These are phyloP conservation scores for Eucalyptus rudis DNA, from an alignment of 345 rosid genomes.

Conservation along the genomic window DNA sequence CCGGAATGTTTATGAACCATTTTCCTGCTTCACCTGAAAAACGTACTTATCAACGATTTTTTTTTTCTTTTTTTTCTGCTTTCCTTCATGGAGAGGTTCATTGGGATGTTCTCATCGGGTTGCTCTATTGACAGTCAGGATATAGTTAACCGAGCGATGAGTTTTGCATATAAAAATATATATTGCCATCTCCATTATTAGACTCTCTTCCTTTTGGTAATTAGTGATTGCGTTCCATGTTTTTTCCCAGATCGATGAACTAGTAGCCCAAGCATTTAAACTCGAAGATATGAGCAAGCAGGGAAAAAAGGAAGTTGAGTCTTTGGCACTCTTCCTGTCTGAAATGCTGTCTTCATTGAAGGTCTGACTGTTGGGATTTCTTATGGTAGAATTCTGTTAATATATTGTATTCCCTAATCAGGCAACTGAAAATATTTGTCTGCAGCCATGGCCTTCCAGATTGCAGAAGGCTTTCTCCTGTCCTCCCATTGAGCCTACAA, in stretches of 20 bases:
- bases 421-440: not conserved
- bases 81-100: not conserved
- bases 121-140: not conserved
- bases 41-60: not conserved
- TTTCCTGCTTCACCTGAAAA: not conserved
- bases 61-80: not conserved
- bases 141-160: not conserved
- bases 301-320: slow-evolving; percentile 48
- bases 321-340: slow-evolving; percentile 40
- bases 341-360: slow-evolving; percentile 50
- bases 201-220: not conserved
- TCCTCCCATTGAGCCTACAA: slow-evolving; percentile 1
- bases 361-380: slow-evolving; percentile 12
- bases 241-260: slow-evolving; percentile 57
- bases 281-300: slow-evolving; percentile 17
- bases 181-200: not conserved
- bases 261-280: slow-evolving; percentile 58
- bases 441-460: slow-evolving; percentile 88
- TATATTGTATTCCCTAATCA: not conserved
- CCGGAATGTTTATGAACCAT: not conserved
- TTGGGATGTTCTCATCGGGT: not conserved
- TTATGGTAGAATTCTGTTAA: not conserved
- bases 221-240: not conserved
- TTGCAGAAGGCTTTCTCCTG: slow-evolving; percentile 25
- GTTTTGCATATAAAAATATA: not conserved